Evolutionary conservation across 2,329 filamentous ascomycete genomes (phyloP), one percentile per base, ranked within the genome.

Genomic region (Ophiocordyceps unilateralis): DNA sequence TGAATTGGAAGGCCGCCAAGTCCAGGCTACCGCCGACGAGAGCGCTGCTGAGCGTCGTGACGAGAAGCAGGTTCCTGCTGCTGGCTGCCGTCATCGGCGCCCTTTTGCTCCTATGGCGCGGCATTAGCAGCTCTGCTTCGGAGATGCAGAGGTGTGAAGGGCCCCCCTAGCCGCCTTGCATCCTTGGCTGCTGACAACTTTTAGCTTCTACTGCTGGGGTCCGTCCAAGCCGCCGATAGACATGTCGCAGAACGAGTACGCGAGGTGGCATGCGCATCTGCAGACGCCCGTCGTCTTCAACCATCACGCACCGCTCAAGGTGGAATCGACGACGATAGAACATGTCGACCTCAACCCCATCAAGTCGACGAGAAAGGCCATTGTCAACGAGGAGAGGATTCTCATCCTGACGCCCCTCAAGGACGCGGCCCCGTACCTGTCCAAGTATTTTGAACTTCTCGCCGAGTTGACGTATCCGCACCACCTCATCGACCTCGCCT

Each of bases 211-310:
- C 66, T 98, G 91, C 69, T 96, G 87, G 74, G 91, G 91, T 12
- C 89, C 91, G 14, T 77, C 82, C 21, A 95, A 93, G 68, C 77
- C 91, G n/a, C 91, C 91, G 43, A 93, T 93, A 78, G 78, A 91
- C 50, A 94, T 98, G 86, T 77, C 83, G 37, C 68, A 81, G 44
- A 95, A 95, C 59, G 91, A 98, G 59, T 81, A 89, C 61, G 80
- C 80, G 48, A 74, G 85, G 50, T 98, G 91, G 91, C 81, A 83
- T 51, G 78, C 78, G 45, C 88, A 94, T 58, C 69, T 91, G 48
- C 80, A 88, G 53, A 96, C 91, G 4, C 91, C 91, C 41, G 87
- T 98, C 52, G 76, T 94, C 50, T 95, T 93, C 71, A 98, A 98
- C 67, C 84, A 89, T 63, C 91, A 96, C 63, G 79, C 82, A 49